Percentiles rank a stretch among this genome's conserved stretches.
These are phyloP conservation scores for Astrothelium macrocarpum DNA, from an alignment of 495 filamentous ascomycete genomes.

Conservation along the genomic window DNA sequence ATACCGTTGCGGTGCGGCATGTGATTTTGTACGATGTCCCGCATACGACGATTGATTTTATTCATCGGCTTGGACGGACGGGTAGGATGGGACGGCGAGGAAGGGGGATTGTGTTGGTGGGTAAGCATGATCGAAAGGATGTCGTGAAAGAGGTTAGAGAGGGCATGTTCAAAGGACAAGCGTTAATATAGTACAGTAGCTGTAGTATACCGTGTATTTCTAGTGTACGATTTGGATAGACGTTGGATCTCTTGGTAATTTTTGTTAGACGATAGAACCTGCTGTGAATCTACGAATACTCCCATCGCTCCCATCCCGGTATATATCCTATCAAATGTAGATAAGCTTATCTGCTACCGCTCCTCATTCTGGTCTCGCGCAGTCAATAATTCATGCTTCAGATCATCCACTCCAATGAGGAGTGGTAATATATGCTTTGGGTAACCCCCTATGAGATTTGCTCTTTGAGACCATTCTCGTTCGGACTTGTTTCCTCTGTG, in stretches of 20 bases:
- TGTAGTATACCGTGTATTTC: conserved; percentile 3
- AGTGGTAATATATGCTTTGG: too few relatives aligned
- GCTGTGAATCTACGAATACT: too few relatives aligned
- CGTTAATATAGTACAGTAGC: conserved; percentile 54
- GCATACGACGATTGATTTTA: conserved; percentile 92
- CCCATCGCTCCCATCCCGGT: too few relatives aligned
- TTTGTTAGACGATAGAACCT: too few relatives aligned
- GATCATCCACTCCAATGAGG: too few relatives aligned
- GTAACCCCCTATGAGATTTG: too few relatives aligned
- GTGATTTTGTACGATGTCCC: conserved; percentile 93
- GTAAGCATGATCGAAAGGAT: conserved; percentile 79
- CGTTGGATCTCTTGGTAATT: neutral
- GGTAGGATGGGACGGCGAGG: conserved; percentile 90
- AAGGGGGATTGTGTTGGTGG: conserved; percentile 79
- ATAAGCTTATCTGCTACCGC: too few relatives aligned
- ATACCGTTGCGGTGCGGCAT: conserved; percentile 83
- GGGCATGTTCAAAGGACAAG: conserved; percentile 86
- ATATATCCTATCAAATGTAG: too few relatives aligned
- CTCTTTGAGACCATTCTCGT: too few relatives aligned
- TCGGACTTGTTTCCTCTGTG: too few relatives aligned
- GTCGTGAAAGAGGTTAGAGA: conserved; percentile 86
- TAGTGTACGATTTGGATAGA: neutral
- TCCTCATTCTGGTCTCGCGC: too few relatives aligned
- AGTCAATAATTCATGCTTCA: too few relatives aligned
- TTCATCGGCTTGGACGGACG: conserved; percentile 83